Base-by-base conservation (phyloP, 2,329 filamentous ascomycete species). In the Penicillium occitanis region DNA sequence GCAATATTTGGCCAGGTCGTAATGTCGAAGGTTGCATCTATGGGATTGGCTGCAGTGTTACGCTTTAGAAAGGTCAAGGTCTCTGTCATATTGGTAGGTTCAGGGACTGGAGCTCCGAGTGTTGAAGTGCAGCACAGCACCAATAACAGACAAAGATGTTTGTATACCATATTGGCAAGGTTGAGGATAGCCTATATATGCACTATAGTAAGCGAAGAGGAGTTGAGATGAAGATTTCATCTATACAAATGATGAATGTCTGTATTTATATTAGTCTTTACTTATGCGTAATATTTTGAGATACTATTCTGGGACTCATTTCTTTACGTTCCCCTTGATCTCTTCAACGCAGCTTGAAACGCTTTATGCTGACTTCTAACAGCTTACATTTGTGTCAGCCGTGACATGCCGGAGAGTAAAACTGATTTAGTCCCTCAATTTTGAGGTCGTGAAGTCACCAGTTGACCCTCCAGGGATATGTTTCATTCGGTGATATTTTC, bases 1-100 rank as follows among this genome's bases (percentile, higher is more conserved):
- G 58, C 58, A n/a, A 48, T 46, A 61, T 61, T 61, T 46, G 28
- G 25, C 58, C 58, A 61, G 7, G n/a, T n/a, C n/a, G 40, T 48
- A 33, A 25, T 61, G 17, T 33, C 25, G 25, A 61, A 48, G 8
- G 58, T 61, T 35, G 17, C 42, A 46, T 61, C 58, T 25, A 48
- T 46, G 19, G 57, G 13, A 30, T 6, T 60, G 40, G 22, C 10
- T 44, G 3, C 2, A 42, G 35, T 44, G 33, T 8, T 58, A 44
- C 37, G 19, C 25, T 30, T 28, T 25, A 28, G 22, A 6, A 50
- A 50, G 46, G 3, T 17, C 55, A 25, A 28, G 37, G 14, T 14
- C 35, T 42, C 35, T 22, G n/a, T 42, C 11, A 8, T 30, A 42
- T 59, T 28, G n/a, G 6, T 14, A 22, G 10, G 5, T 7, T 28